Base-by-base conservation (phyloP, 2,329 filamentous ascomycete species). In the Xylaria polymorpha region DNA sequence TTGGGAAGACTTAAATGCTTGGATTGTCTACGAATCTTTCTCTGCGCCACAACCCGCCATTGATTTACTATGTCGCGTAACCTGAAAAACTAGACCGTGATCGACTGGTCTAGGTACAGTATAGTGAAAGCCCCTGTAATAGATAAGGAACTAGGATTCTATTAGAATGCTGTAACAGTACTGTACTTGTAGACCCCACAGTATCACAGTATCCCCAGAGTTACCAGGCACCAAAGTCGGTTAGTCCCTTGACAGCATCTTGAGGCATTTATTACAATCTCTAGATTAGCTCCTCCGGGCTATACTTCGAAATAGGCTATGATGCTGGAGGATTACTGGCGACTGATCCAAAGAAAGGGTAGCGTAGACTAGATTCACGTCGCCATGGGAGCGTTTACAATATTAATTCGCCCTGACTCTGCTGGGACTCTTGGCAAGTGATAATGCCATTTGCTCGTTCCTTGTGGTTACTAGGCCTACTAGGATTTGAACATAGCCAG, bases 251-350 rank as follows among this genome's bases (percentile, higher is more conserved):
- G 48, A 37, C 39, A 44, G 46, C 43, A 37, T 22, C 29, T 51
- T 68, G 63, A 51, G 63, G 62, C 51, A 69, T 66, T 69, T 69
- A 62, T 43, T 25, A 58, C 48, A 53, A 39, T 25, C 46, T 20
- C 22, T 41, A 18, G 8, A 51, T 51, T 44, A 66, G 37, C 53
- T 55, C 35, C 7, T 64, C 50, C 25, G n/a, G 32, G n/a, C n/a
- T 32, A 29, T 43, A 46, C 56, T 53, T 61, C 7, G 15, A 66
- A 50, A 44, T 58, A 48, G 32, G 56, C 50, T 35, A 50, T 32
- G 39, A 44, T 60, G n/a, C 46, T 35, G 12, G 18, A 20, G 8
- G 14, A 50, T 57, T 35, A 15, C 46, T 29, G 39, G n/a, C 35
- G 22, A 32, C 43, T 12, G 41, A 22, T 64, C 53, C 25, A 22